Evolutionary conservation across 164 flowering plant genomes (phyloP).

Genomic region (Vitis cinerea): DNA sequence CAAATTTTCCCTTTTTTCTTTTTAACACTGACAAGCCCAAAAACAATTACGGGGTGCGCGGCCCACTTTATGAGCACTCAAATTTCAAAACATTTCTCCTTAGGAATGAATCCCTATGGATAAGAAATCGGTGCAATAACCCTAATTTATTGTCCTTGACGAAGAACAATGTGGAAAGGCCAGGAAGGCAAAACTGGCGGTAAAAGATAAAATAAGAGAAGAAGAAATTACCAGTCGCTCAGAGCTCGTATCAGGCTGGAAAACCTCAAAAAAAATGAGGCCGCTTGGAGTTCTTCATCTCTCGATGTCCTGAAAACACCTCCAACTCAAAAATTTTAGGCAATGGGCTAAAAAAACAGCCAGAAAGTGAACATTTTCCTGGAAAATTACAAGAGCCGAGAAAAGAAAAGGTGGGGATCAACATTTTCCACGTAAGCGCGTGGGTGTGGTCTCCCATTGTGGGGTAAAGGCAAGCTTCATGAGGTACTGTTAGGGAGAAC

Average conservation of each 20-base stretch:
- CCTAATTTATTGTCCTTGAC: background rate
- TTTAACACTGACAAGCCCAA: no score
- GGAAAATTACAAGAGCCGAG: no score
- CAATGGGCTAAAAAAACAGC: background rate
- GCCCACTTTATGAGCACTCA: background rate
- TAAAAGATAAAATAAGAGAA: background rate
- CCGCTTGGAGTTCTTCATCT: constrained; percentile 12
- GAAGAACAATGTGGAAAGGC: background rate
- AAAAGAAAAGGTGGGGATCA: no score
- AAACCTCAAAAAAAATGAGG: constrained; percentile 30
- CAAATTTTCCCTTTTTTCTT: no score
- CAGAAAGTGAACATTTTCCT: no score
- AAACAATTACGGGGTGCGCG: no score
- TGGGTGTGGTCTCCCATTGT: no score
- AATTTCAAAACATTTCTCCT: background rate
- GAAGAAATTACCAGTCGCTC: constrained; percentile 26
- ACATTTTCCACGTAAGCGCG: no score
- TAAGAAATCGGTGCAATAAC: background rate
- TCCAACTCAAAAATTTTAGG: no score
- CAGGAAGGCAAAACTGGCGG: no score
- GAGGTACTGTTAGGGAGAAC: no score
- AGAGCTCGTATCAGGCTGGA: constrained; percentile 21
- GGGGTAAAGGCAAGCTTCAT: no score
- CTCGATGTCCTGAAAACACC: background rate
- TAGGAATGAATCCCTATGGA: background rate